Conservation (phyloP, 1,139 yeast species). For the Debaryomycetaceae sp. region DNA sequence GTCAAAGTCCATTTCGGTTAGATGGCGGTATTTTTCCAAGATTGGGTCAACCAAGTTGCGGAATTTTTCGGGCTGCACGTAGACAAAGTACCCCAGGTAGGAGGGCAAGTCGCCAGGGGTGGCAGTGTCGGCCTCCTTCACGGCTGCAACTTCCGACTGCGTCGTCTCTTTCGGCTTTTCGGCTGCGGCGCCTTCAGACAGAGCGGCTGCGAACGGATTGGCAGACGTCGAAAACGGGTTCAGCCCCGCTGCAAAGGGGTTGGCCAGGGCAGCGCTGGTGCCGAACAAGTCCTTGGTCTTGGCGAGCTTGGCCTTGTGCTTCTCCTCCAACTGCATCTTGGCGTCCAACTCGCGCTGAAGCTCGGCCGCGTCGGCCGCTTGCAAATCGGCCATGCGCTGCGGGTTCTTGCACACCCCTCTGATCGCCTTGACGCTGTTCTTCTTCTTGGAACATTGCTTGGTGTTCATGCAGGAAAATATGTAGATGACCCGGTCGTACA, state of each 20-base stretch:
- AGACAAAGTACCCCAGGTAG: slow-evolving; percentile 63
- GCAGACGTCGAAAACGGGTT: slow-evolving; percentile 11
- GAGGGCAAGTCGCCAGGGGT: slow-evolving; percentile 31
- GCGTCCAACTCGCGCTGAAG: slow-evolving; percentile 35
- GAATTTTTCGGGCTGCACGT: slow-evolving; percentile 63
- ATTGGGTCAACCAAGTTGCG: slow-evolving; percentile 36
- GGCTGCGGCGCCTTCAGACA: slow-evolving; percentile 5
- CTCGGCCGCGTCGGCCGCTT: slow-evolving; percentile 32
- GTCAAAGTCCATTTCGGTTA: slow-evolving; percentile 41
- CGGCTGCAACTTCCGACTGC: slow-evolving; percentile 10
- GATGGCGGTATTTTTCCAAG: slow-evolving; percentile 41
- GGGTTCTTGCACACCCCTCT: slow-evolving; percentile 70
- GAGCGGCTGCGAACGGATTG: slow-evolving; percentile 32
- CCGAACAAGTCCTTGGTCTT: slow-evolving; percentile 42
- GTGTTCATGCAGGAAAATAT: slow-evolving; percentile 69
- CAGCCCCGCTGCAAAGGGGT: slow-evolving; percentile 25
- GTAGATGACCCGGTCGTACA: slow-evolving; percentile 78
- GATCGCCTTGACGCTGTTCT: slow-evolving; percentile 68
- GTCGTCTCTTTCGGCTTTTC: slow-evolving; percentile 6
- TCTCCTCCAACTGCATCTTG: slow-evolving; percentile 36
- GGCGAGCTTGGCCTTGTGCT: slow-evolving; percentile 39
- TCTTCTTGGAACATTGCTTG: slow-evolving; percentile 54
- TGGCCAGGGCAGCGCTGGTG: slow-evolving; percentile 13
- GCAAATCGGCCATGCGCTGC: slow-evolving; percentile 35
- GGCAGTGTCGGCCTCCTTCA: slow-evolving; percentile 12